Conservation (phyloP, 768 basidiomycete genomes). For the Aureoboletus auriporus region DNA sequence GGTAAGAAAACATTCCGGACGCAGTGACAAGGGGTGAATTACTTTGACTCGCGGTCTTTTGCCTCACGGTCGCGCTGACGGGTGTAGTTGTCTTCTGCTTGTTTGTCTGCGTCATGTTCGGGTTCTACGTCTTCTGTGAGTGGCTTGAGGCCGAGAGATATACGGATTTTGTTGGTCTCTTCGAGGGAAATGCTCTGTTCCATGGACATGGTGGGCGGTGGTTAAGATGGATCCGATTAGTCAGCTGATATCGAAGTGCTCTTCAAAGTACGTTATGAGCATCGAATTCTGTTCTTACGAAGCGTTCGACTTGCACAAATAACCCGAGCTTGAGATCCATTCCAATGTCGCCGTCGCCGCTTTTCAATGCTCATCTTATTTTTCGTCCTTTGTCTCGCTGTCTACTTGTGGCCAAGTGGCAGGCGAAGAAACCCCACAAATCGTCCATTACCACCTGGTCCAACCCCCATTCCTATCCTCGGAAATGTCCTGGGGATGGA, state of each 20-base stretch:
- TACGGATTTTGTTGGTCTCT: constrained; percentile 94
- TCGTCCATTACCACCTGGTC: constrained; percentile 45
- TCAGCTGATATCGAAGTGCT: constrained; percentile 6
- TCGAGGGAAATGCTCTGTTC: constrained; percentile 89
- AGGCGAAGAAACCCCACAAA: not conserved
- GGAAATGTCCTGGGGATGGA: constrained; percentile 28
- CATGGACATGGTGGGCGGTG: constrained; percentile 51
- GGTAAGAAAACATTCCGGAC: constrained; percentile 14
- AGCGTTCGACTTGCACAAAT: too few species aligned
- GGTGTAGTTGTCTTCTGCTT: constrained; percentile 85
- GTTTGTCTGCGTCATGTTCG: constrained; percentile 70
- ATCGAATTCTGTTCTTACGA: too few species aligned
- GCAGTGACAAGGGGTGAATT: constrained; percentile 30
- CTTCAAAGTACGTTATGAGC: too few species aligned
- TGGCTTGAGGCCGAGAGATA: constrained; percentile 90
- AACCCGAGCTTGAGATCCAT: too few species aligned
- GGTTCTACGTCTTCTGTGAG: constrained; percentile 77
- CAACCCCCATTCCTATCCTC: constrained; percentile 39
- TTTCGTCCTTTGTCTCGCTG: constrained; percentile 1
- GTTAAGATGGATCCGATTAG: constrained; percentile 2
- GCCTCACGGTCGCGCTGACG: constrained; percentile 64
- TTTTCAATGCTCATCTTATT: not conserved
- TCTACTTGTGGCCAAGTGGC: constrained; percentile 3
- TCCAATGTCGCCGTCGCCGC: too few species aligned
- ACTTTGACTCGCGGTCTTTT: constrained; percentile 78